Base-by-base conservation (phyloP, 2,329 filamentous ascomycete species). In the Aphanocladium album region DNA sequence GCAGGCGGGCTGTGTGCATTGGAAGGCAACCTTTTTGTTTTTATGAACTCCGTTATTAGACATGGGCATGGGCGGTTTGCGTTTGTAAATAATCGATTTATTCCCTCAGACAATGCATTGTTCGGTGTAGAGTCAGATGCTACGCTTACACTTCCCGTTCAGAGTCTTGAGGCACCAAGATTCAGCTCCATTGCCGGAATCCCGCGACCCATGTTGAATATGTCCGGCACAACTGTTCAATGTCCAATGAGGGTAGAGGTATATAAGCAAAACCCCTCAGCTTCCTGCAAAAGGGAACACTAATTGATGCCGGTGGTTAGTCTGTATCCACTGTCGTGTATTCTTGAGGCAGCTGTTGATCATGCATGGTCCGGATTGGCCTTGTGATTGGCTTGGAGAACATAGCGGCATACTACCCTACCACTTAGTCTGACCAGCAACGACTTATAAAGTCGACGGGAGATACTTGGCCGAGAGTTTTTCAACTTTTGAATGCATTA, bases 271-370 rank as follows among this genome's bases (percentile, higher is more conserved):
- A 30, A 17, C 1, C 8, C 9, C 14, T 35, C 21, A 14, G 21
- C 33, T 49, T 3, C 16, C 14, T 12, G 46, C 17, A 21, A 39
- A 27, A 33, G 21, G 33, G 8, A 19, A n/a, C 35, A 47, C 56
- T 51, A 58, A 21, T 49, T 50, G 8, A 21, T 57, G 33, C 23
- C 23, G 21, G 33, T n/a, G 17, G 46, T 39, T 27, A 16, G 23
- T 58, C 2, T 51, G 45, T 51, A 58, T 58, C 56, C 56, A 58
- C 56, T n/a, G 46, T 23, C 7, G n/a, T 21, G 9, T n/a, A 23
- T n/a, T 19, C 17, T 49, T 39, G 45, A 57, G 19, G 45, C 35
- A 43, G 33, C 6, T 30, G 56, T 43, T 23, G 46, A 51, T 51
- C 46, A 39, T 8, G 56, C 56, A 58, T 58, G 56, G 21, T 41